Base-by-base conservation (phyloP, 2,329 filamentous ascomycete species). In the Proliferodiscus dingleyae region DNA sequence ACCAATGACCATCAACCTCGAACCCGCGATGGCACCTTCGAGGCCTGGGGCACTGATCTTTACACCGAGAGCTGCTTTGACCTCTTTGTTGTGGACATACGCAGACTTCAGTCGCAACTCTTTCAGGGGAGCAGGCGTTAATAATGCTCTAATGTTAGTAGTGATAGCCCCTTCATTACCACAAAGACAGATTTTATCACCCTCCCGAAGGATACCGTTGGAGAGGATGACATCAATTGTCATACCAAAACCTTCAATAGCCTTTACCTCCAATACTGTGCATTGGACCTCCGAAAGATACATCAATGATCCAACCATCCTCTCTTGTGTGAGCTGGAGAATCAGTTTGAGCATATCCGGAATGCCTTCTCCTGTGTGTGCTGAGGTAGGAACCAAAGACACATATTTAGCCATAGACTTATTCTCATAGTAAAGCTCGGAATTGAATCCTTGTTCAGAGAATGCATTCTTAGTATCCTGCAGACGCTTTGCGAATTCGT, bases 61-160 rank as follows among this genome's bases (percentile, higher is more conserved):
- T 68, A 98, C 89, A 85, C 93, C 93, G 62, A 98, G 80, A 7
- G 93, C 89, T 16, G 94, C 93, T 76, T 96, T 98, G 71, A 96
- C 90, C 68, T 95, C 89, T 74, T 98, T 97, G 74, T 98, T 96
- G 74, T 98, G 94, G 23, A 98, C 91, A 62, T 98, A 98, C 52
- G 84, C 79, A 3, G 90, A 95, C 71, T 97, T 97, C 61, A 98
- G 80, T 66, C 94, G 89, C 54, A 98, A 70, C 67, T 98, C 93
- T 64, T 89, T 93, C 65, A 98, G 81, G 50, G 89, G 87, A 9
- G 89, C 90, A 2, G 93, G 93, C 3, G 93, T 98, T 42, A 98
- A 75, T 21, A 98, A 77, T 11, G 93, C 94, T 71, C 93, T 82
- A 61, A 98, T 93, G 58, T 96, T 96, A 5, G 93, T 98, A 49